phyloP scores from a whole-genome alignment of 2,329 filamentous ascomycete genomes.

The Colletotrichum chrysophilum region DNA sequence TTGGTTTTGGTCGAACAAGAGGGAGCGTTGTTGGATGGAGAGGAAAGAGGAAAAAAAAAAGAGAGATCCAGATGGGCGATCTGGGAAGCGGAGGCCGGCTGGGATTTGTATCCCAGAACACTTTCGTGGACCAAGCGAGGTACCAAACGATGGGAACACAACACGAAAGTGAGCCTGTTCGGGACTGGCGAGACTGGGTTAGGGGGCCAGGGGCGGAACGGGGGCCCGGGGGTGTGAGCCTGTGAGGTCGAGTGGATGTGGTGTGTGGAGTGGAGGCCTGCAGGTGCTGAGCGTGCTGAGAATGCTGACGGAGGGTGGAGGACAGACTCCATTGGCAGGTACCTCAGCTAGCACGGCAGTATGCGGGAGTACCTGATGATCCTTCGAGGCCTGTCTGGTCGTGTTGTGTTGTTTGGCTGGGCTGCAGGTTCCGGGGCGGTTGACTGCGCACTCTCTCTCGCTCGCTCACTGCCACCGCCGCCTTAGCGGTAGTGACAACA shows the following conservation, averaged over 20 bases:
- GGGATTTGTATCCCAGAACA: constrained; percentile 17
- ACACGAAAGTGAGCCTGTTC: neutral
- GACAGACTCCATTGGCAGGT: neutral
- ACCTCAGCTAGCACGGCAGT: neutral
- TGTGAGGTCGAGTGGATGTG: neutral
- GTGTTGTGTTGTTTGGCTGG: neutral
- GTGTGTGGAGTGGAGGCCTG: neutral
- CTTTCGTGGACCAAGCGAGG: neutral
- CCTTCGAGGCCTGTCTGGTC: neutral
- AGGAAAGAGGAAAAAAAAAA: neutral
- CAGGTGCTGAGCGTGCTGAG: neutral
- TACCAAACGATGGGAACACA: neutral
- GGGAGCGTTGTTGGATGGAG: constrained; percentile 18
- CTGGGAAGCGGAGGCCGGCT: constrained; percentile 10
- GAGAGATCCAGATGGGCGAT: neutral
- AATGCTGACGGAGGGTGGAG: neutral
- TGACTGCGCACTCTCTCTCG: neutral
- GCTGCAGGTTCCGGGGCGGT: neutral
- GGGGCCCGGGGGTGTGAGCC: neutral
- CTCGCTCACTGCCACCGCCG: neutral
- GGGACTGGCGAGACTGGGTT: constrained; percentile 18
- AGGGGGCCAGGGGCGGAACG: constrained; percentile 15
- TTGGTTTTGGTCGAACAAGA: constrained; percentile 19
- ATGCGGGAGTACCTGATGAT: constrained; percentile 1
- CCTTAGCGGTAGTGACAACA: neutral